Conservation (phyloP, 805 yeast species). For the Kluyveromyces dobzhanskii region DNA sequence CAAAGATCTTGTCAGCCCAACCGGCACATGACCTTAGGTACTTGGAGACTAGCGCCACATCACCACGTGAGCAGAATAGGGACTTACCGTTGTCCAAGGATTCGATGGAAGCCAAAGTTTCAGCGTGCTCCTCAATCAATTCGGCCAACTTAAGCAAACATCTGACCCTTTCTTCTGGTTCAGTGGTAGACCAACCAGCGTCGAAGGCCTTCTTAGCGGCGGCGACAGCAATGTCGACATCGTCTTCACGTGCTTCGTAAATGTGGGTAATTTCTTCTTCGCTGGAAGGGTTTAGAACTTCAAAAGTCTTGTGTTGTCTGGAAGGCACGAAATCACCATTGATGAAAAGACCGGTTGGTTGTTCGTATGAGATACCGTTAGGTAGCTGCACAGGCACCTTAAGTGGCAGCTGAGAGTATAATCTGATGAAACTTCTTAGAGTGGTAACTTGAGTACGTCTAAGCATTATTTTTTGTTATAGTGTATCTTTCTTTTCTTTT, state of each 20-base stretch:
- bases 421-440: slow-evolving; percentile 10
- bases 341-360: slow-evolving; percentile 74
- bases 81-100: slow-evolving; percentile 89
- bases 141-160: slow-evolving; percentile 68
- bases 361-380: slow-evolving; percentile 60
- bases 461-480: slow-evolving; percentile 3
- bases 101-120: slow-evolving; percentile 72
- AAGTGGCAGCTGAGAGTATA: slow-evolving; percentile 32
- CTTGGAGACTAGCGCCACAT: slow-evolving; percentile 59
- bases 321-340: slow-evolving; percentile 64
- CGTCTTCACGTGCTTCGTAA: slow-evolving; percentile 61
- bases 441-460: slow-evolving; percentile 4
- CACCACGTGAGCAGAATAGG: slow-evolving; percentile 61
- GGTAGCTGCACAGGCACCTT: slow-evolving; percentile 51
- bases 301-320: slow-evolving; percentile 49
- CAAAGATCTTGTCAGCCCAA: slow-evolving; percentile 63
- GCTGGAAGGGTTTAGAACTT: slow-evolving; percentile 58
- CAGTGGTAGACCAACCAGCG: slow-evolving; percentile 57
- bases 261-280: slow-evolving; percentile 62
- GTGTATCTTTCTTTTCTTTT: no score
- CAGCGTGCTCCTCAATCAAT: slow-evolving; percentile 64
- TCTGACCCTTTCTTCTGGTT: slow-evolving; percentile 58
- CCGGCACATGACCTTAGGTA: slow-evolving; percentile 83
- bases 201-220: slow-evolving; percentile 79
- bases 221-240: slow-evolving; percentile 74